Evolutionary conservation across 768 basidiomycete species (phyloP).

Genomic region (Naganishia vaughanmartiniae): DNA sequence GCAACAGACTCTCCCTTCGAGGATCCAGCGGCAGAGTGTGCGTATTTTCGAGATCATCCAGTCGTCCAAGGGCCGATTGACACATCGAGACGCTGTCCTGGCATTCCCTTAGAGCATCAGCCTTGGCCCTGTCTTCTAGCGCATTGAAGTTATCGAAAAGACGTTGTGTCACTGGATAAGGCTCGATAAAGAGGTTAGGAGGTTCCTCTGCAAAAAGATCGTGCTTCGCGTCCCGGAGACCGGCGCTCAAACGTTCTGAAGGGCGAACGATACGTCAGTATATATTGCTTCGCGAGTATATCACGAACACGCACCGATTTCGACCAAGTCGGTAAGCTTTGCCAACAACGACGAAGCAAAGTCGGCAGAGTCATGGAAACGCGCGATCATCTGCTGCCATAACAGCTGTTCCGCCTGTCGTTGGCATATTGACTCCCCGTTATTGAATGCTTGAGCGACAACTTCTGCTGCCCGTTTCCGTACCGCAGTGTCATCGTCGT

Average conservation of each 20-base stretch:
- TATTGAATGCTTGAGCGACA: background rate
- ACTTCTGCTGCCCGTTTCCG: background rate
- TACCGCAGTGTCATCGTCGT: slow-evolving; percentile 7
- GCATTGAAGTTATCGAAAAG: background rate
- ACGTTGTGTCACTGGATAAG: slow-evolving; percentile 3
- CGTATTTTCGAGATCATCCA: background rate
- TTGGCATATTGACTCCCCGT: background rate
- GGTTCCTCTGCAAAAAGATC: slow-evolving; percentile 48
- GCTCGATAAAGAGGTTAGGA: slow-evolving; percentile 43
- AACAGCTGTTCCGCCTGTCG: background rate
- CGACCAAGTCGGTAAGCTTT: slow-evolving; percentile 6
- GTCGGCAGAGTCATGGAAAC: background rate
- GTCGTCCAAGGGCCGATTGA: background rate
- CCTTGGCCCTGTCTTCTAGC: background rate
- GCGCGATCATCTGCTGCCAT: background rate
- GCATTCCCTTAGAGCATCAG: background rate
- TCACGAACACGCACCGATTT: slow-evolving; percentile 32
- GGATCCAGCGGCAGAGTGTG: background rate
- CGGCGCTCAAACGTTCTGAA: background rate
- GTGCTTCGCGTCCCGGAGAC: slow-evolving; percentile 5
- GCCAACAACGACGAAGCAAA: slow-evolving; percentile 28
- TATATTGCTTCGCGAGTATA: background rate
- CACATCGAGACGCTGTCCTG: background rate
- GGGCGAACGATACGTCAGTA: background rate
- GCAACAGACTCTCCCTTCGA: background rate